Evolutionary conservation across 78 protist genomes (phyloP).

Genomic region (Speleostelium caveatum): DNA sequence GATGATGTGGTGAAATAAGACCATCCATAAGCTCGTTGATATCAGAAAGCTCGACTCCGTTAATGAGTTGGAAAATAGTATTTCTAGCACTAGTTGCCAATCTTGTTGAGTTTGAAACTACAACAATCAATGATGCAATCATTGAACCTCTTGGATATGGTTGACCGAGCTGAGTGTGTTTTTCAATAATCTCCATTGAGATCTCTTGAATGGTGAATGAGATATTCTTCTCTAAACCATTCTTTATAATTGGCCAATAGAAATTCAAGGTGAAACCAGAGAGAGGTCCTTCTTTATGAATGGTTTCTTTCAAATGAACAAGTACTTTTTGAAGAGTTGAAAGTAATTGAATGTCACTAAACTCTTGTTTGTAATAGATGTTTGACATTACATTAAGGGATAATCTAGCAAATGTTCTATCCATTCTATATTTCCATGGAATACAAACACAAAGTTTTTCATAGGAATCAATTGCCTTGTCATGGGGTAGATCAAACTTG

Average conservation of each 20-base stretch:
- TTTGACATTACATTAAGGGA: conserved; percentile 22
- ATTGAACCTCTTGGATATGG: conserved; percentile 79
- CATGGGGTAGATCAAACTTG: neutral
- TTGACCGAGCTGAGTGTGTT: conserved; percentile 50
- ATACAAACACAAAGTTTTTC: neutral
- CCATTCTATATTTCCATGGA: conserved; percentile 15
- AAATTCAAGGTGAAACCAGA: conserved; percentile 31
- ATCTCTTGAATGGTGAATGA: conserved; percentile 77
- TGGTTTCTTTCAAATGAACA: neutral
- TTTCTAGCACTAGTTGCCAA: conserved; percentile 42
- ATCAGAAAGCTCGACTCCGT: conserved; percentile 58
- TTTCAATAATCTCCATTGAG: conserved; percentile 64
- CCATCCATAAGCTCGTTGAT: conserved; percentile 59
- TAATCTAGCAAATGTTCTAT: conserved; percentile 15
- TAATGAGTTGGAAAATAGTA: conserved; percentile 48
- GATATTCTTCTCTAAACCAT: conserved; percentile 50
- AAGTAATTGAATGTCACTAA: conserved; percentile 48
- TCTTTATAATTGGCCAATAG: conserved; percentile 70
- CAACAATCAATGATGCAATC: conserved; percentile 62
- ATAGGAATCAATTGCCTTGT: neutral
- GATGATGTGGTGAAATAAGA: conserved; percentile 46
- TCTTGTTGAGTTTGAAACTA: conserved; percentile 43
- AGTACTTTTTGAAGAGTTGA: conserved; percentile 29
- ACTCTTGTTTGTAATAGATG: neutral
- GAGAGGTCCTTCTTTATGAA: neutral